phyloP scores from a whole-genome alignment of 257 asterid genomes.

The Nicotiana benthamiana region DNA sequence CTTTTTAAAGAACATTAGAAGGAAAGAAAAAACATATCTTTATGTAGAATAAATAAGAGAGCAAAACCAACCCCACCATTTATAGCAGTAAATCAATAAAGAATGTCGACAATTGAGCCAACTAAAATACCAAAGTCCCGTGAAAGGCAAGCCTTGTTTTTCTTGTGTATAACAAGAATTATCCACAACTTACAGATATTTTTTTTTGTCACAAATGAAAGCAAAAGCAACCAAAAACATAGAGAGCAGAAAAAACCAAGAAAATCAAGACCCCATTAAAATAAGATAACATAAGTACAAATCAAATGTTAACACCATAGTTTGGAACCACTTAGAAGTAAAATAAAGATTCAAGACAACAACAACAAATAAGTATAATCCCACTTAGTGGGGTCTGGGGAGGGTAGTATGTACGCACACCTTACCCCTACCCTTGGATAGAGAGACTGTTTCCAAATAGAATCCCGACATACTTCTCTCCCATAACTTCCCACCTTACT shows the following conservation, averaged over 20 bases:
- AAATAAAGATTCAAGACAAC: background rate
- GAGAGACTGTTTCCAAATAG: too few species aligned
- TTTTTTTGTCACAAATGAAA: background rate
- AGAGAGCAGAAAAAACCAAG: background rate
- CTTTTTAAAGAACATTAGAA: background rate
- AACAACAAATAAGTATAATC: too few species aligned
- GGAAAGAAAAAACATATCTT: background rate
- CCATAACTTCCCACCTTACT: too few species aligned
- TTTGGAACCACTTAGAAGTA: background rate
- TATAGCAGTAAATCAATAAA: constrained; percentile 8
- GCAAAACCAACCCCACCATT: constrained; percentile 11
- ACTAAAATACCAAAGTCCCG: constrained; percentile 20
- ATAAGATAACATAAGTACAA: background rate
- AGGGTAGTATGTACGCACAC: too few species aligned
- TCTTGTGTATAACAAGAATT: constrained; percentile 15
- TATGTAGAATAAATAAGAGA: background rate
- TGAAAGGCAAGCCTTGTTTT: constrained; percentile 33
- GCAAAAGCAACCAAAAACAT: background rate
- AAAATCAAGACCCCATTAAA: background rate
- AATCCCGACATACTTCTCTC: too few species aligned
- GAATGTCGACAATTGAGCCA: constrained; percentile 8
- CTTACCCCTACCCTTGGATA: too few species aligned
- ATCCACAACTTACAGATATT: background rate
- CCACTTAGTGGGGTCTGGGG: too few species aligned
- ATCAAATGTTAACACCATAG: background rate